Percentiles rank a stretch among this genome's conserved stretches.
Evolutionary conservation across 345 rosid species (phyloP).

Genomic region (Lagerstroemia speciosa): DNA sequence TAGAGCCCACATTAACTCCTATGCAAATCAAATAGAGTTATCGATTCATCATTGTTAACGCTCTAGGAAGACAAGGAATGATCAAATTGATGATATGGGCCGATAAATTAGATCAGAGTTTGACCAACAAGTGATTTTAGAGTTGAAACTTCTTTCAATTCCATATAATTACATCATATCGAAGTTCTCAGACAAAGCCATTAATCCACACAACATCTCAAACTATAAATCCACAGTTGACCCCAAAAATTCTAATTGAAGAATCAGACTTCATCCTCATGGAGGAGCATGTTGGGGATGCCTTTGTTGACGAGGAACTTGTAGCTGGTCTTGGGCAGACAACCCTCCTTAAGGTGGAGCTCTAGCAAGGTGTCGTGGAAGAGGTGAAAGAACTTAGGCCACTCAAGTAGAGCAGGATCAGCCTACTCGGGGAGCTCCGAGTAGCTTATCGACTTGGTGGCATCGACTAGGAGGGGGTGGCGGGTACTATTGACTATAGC

Average conservation of each 20-base stretch:
- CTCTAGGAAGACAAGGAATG: neutral
- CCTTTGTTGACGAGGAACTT: conserved; percentile 38
- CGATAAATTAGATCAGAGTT: neutral
- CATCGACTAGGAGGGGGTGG: conserved; percentile 49
- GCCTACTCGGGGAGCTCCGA: conserved; percentile 56
- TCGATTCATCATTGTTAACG: too few species aligned
- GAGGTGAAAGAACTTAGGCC: conserved; percentile 57
- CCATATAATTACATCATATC: neutral
- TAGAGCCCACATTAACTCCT: too few species aligned
- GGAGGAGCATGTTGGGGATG: conserved; percentile 93
- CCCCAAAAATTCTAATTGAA: too few species aligned
- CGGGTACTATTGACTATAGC: too few species aligned
- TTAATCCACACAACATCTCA: neutral
- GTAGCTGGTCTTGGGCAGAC: conserved; percentile 77
- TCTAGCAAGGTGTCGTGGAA: conserved; percentile 83
- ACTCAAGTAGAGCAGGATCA: conserved; percentile 38
- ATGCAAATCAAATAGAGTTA: too few species aligned
- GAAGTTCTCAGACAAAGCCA: neutral
- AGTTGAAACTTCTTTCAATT: neutral
- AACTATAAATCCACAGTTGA: neutral
- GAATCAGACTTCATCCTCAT: conserved; percentile 74
- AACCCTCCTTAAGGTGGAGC: conserved; percentile 83
- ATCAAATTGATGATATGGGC: neutral
- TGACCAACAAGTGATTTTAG: neutral
- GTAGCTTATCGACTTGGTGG: conserved; percentile 59